Base-by-base conservation (phyloP, 139 green algal genomes). In the Tetradesmus lagerheimii region DNA sequence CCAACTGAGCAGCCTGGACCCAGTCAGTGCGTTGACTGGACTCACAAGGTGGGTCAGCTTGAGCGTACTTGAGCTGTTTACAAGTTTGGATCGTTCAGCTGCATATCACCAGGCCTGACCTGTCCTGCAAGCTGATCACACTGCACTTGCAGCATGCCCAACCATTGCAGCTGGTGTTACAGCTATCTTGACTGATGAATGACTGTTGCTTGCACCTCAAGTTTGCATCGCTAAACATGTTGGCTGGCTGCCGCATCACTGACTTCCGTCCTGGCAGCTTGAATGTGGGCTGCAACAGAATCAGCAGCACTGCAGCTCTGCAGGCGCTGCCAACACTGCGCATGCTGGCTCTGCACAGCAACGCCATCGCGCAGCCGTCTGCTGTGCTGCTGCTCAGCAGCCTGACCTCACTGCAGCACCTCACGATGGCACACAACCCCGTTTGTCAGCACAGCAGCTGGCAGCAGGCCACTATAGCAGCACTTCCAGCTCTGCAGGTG, bases 311-410 rank as follows among this genome's bases (percentile, higher is more conserved):
- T 12, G 35, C 37, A 43, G 38, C 83, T 27, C 50, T 88, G 38
- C 37, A 64, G 25, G 27, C 35, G 12, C 38, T 88, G 14, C 37
- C 23, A 20, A 1, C 11, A 23, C 38, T 88, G 27, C 38, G 47
- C n/a, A 18, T 88, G 11, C 25, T 88, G 64, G 83, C 62, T 20
- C 38, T 88, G 25, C 83, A 88, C n/a, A 80, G 25, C 25, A 88
- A 88, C 45, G 39, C 29, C 83, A 80, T 88, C 8, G 15, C 25
- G 35, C 35, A n/a, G 76, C 37, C 83, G 4, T 62, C 64, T 5
- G 27, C 38, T n/a, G 83, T 80, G 27, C 38, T 88, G 27, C 23
- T 38, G 12, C 64, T 88, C 34, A 62, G 43, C 27, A 16, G 20
- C 14, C 64, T 88, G 27, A 16, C 23, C 1, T 31, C 11, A 1